Percentiles rank a stretch among this genome's conserved stretches.
phyloP scores from a whole-genome alignment of 148 eudicot species.

The Beta vulgaris region DNA sequence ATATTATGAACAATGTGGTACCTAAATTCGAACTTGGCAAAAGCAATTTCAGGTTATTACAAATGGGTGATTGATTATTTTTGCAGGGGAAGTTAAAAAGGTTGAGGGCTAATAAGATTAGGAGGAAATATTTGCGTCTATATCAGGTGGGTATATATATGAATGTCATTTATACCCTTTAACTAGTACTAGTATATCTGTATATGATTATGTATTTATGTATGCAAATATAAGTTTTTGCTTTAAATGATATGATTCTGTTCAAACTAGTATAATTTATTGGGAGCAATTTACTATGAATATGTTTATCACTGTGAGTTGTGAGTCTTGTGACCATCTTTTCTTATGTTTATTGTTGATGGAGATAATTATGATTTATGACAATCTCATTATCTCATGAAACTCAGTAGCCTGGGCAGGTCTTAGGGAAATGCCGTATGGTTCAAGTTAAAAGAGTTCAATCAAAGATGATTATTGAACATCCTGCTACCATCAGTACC shows the following conservation, averaged over 20 bases:
- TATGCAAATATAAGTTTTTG: too few relatives aligned
- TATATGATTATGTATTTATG: too few relatives aligned
- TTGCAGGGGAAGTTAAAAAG: background rate
- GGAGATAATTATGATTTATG: background rate
- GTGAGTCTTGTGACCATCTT: background rate
- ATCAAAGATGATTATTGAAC: background rate
- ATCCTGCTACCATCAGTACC: background rate
- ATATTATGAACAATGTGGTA: background rate
- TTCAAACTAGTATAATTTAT: too few relatives aligned
- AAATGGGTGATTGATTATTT: background rate
- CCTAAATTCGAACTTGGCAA: background rate
- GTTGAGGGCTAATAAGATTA: background rate
- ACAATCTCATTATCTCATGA: background rate
- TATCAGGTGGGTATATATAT: constrained; percentile 18
- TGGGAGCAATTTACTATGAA: too few relatives aligned
- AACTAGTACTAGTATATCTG: too few relatives aligned
- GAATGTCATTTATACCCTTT: background rate
- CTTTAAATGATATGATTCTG: too few relatives aligned
- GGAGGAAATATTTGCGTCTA: constrained; percentile 4
- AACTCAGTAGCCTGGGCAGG: background rate
- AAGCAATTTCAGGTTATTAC: background rate
- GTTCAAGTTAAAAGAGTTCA: background rate
- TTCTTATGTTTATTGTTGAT: background rate
- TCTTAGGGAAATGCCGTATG: background rate
- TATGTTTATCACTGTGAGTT: background rate